Evolutionary conservation across 2,329 filamentous ascomycete genomes (phyloP).

Genomic region (Nemania sp.): DNA sequence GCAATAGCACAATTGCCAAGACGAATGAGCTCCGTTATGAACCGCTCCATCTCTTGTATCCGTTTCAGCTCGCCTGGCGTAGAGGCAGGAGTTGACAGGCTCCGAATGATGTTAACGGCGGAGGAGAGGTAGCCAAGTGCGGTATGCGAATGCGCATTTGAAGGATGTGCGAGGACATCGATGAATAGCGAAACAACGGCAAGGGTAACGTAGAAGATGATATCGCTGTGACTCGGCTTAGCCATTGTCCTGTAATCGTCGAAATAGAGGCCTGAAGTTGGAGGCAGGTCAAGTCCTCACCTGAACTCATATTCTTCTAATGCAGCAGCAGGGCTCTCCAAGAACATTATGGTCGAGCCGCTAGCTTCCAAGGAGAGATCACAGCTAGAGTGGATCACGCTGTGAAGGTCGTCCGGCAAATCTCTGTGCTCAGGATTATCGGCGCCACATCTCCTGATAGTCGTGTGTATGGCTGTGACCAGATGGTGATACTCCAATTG

Average conservation of each 20-base stretch:
- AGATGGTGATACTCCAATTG: slow-evolving; percentile 11
- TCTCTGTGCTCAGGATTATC: neutral
- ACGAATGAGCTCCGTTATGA: no score
- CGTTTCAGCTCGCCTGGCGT: no score
- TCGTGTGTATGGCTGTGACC: slow-evolving; percentile 5
- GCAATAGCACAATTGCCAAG: no score
- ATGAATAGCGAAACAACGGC: slow-evolving; percentile 9
- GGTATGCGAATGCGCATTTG: neutral
- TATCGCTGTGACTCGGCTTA: neutral
- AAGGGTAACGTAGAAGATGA: neutral
- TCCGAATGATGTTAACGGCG: slow-evolving; percentile 2
- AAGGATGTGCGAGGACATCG: slow-evolving; percentile 14
- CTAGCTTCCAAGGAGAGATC: slow-evolving; percentile 16
- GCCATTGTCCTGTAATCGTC: no score
- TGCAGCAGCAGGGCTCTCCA: neutral
- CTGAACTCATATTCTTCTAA: slow-evolving; percentile 6
- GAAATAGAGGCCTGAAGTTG: neutral
- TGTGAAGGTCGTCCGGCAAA: slow-evolving; percentile 9
- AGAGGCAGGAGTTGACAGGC: no score
- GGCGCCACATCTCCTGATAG: slow-evolving; percentile 11
- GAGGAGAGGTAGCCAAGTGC: slow-evolving; percentile 1
- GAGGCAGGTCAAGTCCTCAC: neutral
- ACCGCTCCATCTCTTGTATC: no score
- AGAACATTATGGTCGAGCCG: slow-evolving; percentile 7
- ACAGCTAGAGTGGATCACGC: slow-evolving; percentile 14